Base-by-base conservation (phyloP, 2,329 filamentous ascomycete species). In the Elsinoe necatrix region DNA sequence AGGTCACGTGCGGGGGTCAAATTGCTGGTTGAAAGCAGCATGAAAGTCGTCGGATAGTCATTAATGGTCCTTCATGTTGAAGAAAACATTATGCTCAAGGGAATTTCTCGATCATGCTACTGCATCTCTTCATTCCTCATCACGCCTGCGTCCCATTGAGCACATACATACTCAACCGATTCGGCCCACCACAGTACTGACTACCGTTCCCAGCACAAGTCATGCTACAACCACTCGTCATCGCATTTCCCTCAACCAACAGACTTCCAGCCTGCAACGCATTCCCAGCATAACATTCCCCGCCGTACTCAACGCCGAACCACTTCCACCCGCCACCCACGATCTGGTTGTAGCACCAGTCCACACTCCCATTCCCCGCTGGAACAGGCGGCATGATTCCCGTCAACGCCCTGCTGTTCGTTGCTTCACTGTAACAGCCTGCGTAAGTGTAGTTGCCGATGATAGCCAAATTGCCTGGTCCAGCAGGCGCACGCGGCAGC, bases 281-380 rank as follows among this genome's bases (percentile, higher is more conserved):
- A 50, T 66, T 64, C 12, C 65, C 65, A 12, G 65, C 66, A 43
- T 63, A 72, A 58, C 72, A 74, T 60, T 74, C 68, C 4, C 58
- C 58, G 4, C 62, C 64, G 56, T 69, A 71, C 57, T 73, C 69
- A n/a, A 69, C 63, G 12, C 70, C 72, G 52, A 71, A 73, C 59
- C 65, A 72, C 25, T 60, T 58, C 59, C 67, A 72, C 8, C 57
- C 62, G n/a, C 45, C 45, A 18, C 29, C 25, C 2, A 50, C 45
- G 8, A 50, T 25, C 18, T 29, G 8, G 18, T 50, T 16, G 16
- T 50, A 50, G 25, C 45, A 50, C 25, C 25, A 50, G 27, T 50
- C 45, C 5, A 50, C 45, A 6, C 25, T 31, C 16, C 45, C 45
- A 3, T 50, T 50, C 1, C 45, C 45, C 8, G 45, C 45, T 2